Evolutionary conservation across 768 basidiomycete genomes (phyloP), one percentile per base, ranked within the genome.

Genomic region (Bullera alba): DNA sequence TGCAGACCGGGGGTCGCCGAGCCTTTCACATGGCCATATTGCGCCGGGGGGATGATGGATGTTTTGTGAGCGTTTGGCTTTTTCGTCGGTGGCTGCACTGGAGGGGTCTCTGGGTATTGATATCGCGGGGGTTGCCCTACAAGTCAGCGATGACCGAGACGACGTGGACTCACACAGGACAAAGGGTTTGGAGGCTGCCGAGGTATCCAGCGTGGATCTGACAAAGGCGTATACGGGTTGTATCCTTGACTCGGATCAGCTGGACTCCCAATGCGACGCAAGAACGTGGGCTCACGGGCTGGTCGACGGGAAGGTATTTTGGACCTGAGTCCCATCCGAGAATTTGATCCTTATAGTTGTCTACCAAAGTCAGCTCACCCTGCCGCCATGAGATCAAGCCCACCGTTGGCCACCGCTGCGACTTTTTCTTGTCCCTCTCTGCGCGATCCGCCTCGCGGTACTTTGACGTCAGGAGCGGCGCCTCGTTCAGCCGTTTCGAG

Each of bases 191-290:
- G 42, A 25, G 3, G 52, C 45, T 16, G 54, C 58, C 32, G 53
- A 44, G 10, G 61, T 53, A 21, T 36, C 32, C 19, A 72, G 51
- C 12, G 64, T 53, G 1, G 60, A 53, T 32, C 70, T 41, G 5
- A 72, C 68, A 46, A 72, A 72, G 5, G 56, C 58, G 46, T 72
- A 72, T 0, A 72, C 66, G 1, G 68, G 61, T 44, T 67, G 68
- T 28, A 72, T 70, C 23, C 67, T 70, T 29, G 35, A 22, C 32
- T 42, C 7, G 23, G 28, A 28, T 17, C 35, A 26, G 35, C 5
- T 34, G 23, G 10, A 35, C 29, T 34, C 32, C n/a, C 22, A 27
- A 2, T 17, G 7, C 25, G 27, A 35, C n/a, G 7, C 2, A 32
- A 28, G 21, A 27, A 28, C 5, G 12, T 14, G 14, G 15, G 53